Conservation (phyloP, 306 rosid genomes). For the Rubus parviflorus region DNA sequence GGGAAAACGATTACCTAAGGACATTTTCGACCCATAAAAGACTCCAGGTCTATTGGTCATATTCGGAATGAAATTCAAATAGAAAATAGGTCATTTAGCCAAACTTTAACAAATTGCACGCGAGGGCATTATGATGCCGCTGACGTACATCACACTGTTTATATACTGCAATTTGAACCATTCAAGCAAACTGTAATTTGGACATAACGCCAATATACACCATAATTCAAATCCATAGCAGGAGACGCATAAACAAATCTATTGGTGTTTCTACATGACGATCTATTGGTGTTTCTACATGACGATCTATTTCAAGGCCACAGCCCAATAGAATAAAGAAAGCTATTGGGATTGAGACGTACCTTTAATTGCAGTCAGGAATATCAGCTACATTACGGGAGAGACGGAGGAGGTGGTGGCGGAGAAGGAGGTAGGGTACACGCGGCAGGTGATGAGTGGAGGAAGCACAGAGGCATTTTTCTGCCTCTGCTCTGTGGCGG, state of each 20-base stretch:
- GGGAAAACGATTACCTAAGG: neutral
- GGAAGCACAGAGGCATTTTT: too few species aligned
- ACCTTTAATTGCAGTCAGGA: too few species aligned
- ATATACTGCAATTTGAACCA: neutral
- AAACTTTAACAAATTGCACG: conserved; percentile 1
- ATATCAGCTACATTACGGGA: too few species aligned
- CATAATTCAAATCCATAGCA: neutral
- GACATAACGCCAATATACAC: conserved; percentile 8
- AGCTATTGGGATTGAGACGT: too few species aligned
- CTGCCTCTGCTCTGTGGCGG: too few species aligned
- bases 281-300: conserved; percentile 9
- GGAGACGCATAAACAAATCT: neutral
- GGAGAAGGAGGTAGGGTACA: too few species aligned
- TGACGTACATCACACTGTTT: neutral
- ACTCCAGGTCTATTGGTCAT: neutral
- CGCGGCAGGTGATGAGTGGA: too few species aligned
- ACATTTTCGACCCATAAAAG: neutral
- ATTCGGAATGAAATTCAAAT: neutral
- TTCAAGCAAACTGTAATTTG: neutral
- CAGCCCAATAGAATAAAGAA: too few species aligned
- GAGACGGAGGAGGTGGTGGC: too few species aligned
- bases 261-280: too few species aligned
- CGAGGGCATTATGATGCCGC: neutral
- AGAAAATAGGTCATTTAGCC: neutral
- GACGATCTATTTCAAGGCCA: conserved; percentile 4